Conservation (phyloP, 106 monocot genomes). For the Chionographis japonica region DNA sequence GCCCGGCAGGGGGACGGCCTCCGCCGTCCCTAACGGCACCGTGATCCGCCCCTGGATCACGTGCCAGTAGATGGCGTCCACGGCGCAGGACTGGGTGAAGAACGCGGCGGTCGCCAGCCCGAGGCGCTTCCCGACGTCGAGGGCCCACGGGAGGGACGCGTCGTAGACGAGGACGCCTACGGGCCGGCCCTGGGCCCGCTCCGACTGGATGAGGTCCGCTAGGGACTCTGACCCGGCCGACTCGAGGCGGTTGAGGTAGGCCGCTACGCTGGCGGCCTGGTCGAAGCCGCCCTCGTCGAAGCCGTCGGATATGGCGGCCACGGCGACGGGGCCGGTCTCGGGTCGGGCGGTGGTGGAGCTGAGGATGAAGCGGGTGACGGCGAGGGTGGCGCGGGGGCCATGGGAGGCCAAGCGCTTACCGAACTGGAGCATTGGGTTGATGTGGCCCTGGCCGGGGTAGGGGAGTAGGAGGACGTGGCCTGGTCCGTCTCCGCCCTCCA, state of each 20-base stretch:
- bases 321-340: background rate
- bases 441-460: slow-evolving; percentile 53
- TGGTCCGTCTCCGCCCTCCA: background rate
- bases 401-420: slow-evolving; percentile 25
- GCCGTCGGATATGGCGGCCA: slow-evolving; percentile 45
- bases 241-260: slow-evolving; percentile 17
- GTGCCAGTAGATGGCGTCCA: slow-evolving; percentile 26
- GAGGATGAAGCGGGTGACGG: slow-evolving; percentile 28
- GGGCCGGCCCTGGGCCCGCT: background rate
- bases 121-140: slow-evolving; percentile 8
- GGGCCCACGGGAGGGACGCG: slow-evolving; percentile 31
- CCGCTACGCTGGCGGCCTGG: slow-evolving; percentile 15
- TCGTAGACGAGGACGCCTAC: slow-evolving; percentile 39
- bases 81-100: slow-evolving; percentile 39
- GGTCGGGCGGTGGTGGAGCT: background rate
- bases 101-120: slow-evolving; percentile 25
- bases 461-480: slow-evolving; percentile 37
- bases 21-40: background rate
- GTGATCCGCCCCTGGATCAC: background rate
- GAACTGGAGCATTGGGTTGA: slow-evolving; percentile 55
- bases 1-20: background rate
- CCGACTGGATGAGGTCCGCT: slow-evolving; percentile 6
- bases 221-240: slow-evolving; percentile 19
- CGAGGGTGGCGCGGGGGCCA: slow-evolving; percentile 23
- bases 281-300: slow-evolving; percentile 31